Percentiles rank a stretch among this genome's conserved stretches.
Evolutionary conservation across 371 early-diverging fungal species (phyloP).

Genomic region (Apophysomyces sp.): DNA sequence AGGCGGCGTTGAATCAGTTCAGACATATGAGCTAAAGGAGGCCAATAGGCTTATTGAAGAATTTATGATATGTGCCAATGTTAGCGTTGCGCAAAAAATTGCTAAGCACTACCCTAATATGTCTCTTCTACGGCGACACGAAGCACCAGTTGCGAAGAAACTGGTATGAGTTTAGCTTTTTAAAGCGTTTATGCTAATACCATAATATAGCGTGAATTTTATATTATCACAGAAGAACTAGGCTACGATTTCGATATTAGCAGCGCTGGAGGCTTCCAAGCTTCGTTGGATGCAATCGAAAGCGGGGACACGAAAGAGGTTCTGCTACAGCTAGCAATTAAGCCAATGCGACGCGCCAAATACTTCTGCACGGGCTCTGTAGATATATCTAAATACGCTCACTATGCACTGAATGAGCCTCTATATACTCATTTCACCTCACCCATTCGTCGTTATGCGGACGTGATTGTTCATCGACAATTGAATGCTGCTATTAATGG

Average conservation of each 20-base stretch:
- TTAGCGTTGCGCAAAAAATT: constrained; percentile 94
- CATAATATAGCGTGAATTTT: constrained; percentile 52
- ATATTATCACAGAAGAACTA: constrained; percentile 51
- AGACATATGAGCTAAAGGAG: constrained; percentile 84
- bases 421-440: constrained; percentile 98
- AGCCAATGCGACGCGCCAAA: constrained; percentile 93
- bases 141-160: constrained; percentile 68
- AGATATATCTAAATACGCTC: constrained; percentile 60
- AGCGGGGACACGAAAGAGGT: constrained; percentile 51
- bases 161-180: constrained; percentile 36
- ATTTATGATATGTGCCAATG: constrained; percentile 99
- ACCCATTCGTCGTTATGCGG: constrained; percentile 99
- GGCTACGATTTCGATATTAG: constrained; percentile 51
- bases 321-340: constrained; percentile 70
- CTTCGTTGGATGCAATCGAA: constrained; percentile 66
- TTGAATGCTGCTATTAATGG: constrained; percentile 51
- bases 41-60: constrained; percentile 98
- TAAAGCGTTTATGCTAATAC: constrained; percentile 52
- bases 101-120: constrained; percentile 82
- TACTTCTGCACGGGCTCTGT: constrained; percentile 90
- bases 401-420: constrained; percentile 88
- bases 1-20: constrained; percentile 67
- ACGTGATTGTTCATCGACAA: constrained; percentile 97
- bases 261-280: constrained; percentile 63
- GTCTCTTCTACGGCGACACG: constrained; percentile 90